Evolutionary conservation across 176 grass and related monocot genomes (phyloP), one percentile per base, ranked within the genome.

Genomic region (Saccharum spontaneum): DNA sequence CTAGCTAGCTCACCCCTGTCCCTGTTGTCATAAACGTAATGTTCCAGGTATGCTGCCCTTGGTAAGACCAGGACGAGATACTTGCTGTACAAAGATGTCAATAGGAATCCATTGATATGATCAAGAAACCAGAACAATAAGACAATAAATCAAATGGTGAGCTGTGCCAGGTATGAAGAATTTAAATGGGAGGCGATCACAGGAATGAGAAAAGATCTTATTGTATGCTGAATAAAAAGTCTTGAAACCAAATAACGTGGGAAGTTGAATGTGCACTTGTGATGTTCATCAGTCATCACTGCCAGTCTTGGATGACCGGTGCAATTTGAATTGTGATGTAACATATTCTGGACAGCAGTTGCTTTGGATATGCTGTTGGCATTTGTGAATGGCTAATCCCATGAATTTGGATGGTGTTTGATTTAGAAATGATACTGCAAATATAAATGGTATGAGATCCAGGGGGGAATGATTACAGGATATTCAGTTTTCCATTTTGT

Each of bases 71-170:
- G 80, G 72, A 75, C 89, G 17, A 94, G 93, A 55, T 99, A 99
- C 68, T 88, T 99, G 88, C 70, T 99, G 65, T 99, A 99, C 86
- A 99, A 99, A 86, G 97, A 96, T 87, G 91, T 99, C 63, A 96
- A 99, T 43, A 90, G 97, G 70, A 88, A 99, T 88, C 93, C 91
- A 43, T 74, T 99, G 77, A 80, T 90, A 64, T 90, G 62, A 90
- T 73, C 81, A 79, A 67, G 50, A n/a, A 75, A 49, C 16, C 68
- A 23, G 55, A n/a, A 14, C 45, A 79, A 45, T 82, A 36, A 26
- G 10, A 15, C 22, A 31, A 54, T 83, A 44, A 44, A 34, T 22
- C n/a, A 71, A 70, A 55, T 22, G 9, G 18, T 9, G 43, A 83
- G 83, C 36, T 86, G 15, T 39, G 15, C 67, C n/a, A 63, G 75